phyloP scores from a whole-genome alignment of 139 green algal genomes.

The Micractinium conductrix region DNA sequence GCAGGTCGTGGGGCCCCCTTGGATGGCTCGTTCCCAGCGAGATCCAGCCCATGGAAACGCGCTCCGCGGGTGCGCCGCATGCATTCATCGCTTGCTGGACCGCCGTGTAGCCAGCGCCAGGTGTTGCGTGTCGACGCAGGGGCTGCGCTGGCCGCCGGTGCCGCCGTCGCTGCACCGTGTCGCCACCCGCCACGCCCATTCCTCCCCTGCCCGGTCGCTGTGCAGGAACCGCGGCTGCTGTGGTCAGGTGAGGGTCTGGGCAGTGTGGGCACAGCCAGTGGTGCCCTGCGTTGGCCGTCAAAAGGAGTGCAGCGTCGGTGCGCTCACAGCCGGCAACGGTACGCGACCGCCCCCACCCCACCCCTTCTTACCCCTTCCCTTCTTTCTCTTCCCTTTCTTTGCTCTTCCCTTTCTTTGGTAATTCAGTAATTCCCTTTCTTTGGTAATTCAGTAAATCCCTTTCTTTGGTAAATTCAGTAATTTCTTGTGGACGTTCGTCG shows the following conservation, averaged over 20 bases:
- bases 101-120: background rate
- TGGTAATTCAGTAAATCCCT: too few relatives aligned
- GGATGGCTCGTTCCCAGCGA: constrained; percentile 66
- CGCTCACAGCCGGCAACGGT: too few relatives aligned
- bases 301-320: too few relatives aligned
- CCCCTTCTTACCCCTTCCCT: too few relatives aligned
- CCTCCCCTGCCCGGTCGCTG: background rate
- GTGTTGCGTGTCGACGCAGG: background rate
- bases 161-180: background rate
- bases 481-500: constrained; percentile 68
- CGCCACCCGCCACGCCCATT: background rate
- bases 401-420: too few relatives aligned
- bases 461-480: too few relatives aligned
- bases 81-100: background rate
- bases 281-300: too few relatives aligned
- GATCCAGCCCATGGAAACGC: constrained; percentile 57
- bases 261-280: too few relatives aligned
- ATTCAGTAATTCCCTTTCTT: too few relatives aligned
- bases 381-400: too few relatives aligned
- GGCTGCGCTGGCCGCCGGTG: background rate
- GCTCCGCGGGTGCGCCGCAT: constrained; percentile 15
- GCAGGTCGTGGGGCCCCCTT: constrained; percentile 67
- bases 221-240: background rate
- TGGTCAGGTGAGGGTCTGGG: too few relatives aligned
- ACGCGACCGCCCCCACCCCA: too few relatives aligned